Conservation (phyloP, 176 grass and related monocot genomes). For the Canna indica region DNA sequence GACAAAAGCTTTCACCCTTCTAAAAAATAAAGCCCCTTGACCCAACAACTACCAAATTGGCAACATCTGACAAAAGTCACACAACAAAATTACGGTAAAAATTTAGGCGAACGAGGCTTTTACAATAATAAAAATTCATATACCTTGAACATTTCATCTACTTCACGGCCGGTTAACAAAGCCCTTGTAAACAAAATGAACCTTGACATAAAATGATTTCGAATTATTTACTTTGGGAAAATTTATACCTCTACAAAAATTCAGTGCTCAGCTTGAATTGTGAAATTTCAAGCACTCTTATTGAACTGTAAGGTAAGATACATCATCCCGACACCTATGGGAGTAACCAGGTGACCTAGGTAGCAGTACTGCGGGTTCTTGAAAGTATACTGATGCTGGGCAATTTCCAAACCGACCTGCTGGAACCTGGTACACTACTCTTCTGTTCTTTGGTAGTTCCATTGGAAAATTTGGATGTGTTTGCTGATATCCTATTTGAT, state of each 20-base stretch:
- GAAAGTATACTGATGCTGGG: not conserved
- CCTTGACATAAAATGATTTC: not conserved
- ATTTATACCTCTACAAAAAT: constrained; percentile 1
- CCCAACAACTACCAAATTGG: no score
- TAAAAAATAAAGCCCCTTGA: no score
- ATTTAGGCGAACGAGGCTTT: no score
- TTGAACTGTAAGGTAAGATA: not conserved
- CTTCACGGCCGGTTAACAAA: no score
- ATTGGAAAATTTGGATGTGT: not conserved
- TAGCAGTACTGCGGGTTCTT: not conserved
- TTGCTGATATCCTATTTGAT: not conserved
- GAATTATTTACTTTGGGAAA: not conserved
- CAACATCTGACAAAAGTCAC: no score
- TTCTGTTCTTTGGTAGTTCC: not conserved
- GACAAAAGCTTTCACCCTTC: no score
- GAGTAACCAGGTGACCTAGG: not conserved
- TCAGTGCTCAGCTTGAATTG: not conserved
- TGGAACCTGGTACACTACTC: not conserved
- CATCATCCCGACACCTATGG: not conserved
- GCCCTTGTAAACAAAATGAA: not conserved
- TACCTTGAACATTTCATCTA: no score
- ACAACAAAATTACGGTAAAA: no score
- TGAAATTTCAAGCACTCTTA: not conserved
- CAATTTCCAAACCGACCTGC: not conserved
- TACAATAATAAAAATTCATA: no score